phyloP scores from a whole-genome alignment of 139 green algal genomes.

The Haematococcus lacustris region DNA sequence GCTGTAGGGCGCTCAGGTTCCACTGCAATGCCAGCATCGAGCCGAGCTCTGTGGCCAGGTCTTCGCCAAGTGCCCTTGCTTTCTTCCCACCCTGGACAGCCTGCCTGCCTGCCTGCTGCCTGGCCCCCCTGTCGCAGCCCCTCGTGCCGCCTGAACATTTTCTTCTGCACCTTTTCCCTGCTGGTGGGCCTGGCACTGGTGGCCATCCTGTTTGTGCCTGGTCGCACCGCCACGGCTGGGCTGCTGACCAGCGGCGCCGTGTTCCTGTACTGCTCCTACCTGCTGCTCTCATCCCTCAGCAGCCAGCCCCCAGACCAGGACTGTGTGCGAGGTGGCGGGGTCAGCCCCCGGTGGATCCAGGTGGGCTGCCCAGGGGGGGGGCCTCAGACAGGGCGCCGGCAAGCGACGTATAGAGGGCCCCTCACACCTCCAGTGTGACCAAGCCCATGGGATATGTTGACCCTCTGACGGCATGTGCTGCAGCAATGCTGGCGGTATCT shows the following conservation, averaged over 20 bases:
- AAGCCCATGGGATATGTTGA: too few relatives aligned
- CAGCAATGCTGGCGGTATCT: too few relatives aligned
- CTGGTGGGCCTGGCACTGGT: conserved; percentile 52
- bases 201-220: conserved; percentile 53
- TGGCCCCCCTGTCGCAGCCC: neutral
- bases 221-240: conserved; percentile 43
- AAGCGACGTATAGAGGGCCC: too few relatives aligned
- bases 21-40: neutral
- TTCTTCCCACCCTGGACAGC: neutral
- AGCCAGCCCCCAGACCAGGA: conserved; percentile 34
- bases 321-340: conserved; percentile 22
- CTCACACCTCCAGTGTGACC: too few relatives aligned
- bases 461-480: too few relatives aligned
- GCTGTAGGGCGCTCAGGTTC: too few relatives aligned
- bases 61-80: neutral
- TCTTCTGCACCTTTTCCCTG: conserved; percentile 74
- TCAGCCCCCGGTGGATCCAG: conserved; percentile 13
- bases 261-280: conserved; percentile 60
- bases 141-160: conserved; percentile 70
- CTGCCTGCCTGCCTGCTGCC: neutral
- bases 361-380: conserved; percentile 9
- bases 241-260: conserved; percentile 58
- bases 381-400: too few relatives aligned
- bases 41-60: neutral
- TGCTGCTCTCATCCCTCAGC: conserved; percentile 58